Base-by-base conservation (phyloP, 1,139 yeast genomes). In the Zygotorulaspora mrakii region DNA sequence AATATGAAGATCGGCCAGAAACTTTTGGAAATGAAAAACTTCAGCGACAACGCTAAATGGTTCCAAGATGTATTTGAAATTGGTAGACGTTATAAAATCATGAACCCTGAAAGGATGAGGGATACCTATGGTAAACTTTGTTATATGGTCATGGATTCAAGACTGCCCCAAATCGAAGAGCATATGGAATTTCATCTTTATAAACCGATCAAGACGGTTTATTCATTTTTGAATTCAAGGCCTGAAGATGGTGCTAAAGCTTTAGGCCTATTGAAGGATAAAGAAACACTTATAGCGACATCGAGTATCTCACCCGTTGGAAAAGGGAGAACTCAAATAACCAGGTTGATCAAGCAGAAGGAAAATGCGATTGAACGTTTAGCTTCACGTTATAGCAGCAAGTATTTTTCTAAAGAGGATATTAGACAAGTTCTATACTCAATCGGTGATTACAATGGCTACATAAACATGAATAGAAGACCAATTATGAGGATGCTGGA, bases 111-210 rank as follows among this genome's bases (percentile, higher is more conserved):
- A 50, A 71, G 76, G 51, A 78, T 82, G 83, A 70, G 87, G 43
- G 82, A 78, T 51, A 77, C 79, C 2, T 82, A 77, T 57, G 91
- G 91, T 31, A 81, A 82, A 54, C 65, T 82, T 43, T 79, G 83
- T 66, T 82, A 81, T 59, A 82, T 82, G 82, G 77, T 82, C 32
- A 82, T 82, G 88, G 91, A 82, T 57, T 82, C 89, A 1, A 65
- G 83, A 39, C 62, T 80, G 29, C 82, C 85, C 0, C 86, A 82
- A 50, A 75, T 82, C 43, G 73, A 71, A 47, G 76, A 74, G 12
- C 77, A 78, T 35, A 71, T 82, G 76, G 88, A 79, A 46, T 82
- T 82, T 57, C 85, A 82, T 57, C 64, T 82, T 5, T 80, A 77
- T 62, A 77, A 75, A 53, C 89, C 89, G 0, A 72, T 82, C 39